Conservation (phyloP, 768 basidiomycete genomes). For the Phanerochaete sordida region DNA sequence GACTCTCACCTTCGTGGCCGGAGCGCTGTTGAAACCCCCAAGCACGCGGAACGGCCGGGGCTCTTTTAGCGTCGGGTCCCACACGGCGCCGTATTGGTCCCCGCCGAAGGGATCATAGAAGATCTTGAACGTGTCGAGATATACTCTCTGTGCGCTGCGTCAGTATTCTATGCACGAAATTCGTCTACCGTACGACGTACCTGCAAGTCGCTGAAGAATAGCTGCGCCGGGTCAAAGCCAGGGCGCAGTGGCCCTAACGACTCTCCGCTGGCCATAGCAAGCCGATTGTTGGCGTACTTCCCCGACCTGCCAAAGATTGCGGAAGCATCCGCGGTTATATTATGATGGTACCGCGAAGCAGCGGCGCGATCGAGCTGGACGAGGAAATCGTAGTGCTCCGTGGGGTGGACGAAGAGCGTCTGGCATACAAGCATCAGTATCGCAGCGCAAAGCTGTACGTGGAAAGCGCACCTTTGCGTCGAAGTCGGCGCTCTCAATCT, state of each 20-base stretch:
- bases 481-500: conserved; percentile 44
- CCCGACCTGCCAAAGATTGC: conserved; percentile 40
- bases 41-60: conserved; percentile 75
- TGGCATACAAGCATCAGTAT: conserved; percentile 25
- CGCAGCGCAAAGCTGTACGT: background rate
- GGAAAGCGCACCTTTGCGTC: conserved; percentile 54
- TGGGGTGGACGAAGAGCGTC: conserved; percentile 85
- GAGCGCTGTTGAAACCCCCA: conserved; percentile 73
- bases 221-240: conserved; percentile 76
- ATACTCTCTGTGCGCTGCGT: conserved; percentile 47
- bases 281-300: conserved; percentile 43
- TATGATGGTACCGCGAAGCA: conserved; percentile 75
- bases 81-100: conserved; percentile 73
- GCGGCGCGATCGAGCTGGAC: conserved; percentile 64
- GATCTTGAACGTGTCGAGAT: conserved; percentile 72
- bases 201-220: conserved; percentile 69
- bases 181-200: conserved; percentile 34
- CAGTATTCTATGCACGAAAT: background rate
- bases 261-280: conserved; percentile 19
- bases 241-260: conserved; percentile 37
- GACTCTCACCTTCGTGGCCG: conserved; percentile 33
- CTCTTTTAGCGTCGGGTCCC: conserved; percentile 71
- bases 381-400: conserved; percentile 81
- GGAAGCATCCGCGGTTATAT: conserved; percentile 47
- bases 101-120: conserved; percentile 88